Conservation (phyloP, 2,329 filamentous ascomycete genomes). For the Aspergillus clavatus region DNA sequence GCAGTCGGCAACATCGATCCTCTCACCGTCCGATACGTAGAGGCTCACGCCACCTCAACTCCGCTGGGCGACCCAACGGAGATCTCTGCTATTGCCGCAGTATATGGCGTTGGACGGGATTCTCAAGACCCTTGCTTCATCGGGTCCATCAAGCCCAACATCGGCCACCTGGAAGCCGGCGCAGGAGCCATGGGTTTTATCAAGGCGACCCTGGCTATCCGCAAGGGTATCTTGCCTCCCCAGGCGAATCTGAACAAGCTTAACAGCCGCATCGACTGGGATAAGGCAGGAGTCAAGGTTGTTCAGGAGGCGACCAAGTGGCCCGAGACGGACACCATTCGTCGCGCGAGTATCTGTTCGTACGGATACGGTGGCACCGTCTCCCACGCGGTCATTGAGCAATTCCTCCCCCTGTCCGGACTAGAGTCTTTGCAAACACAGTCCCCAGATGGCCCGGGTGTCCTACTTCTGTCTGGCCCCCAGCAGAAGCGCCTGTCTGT, state of each 20-base stretch:
- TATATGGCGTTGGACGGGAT: constrained; percentile 10
- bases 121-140: constrained; percentile 11
- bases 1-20: constrained; percentile 21
- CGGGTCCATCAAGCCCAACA: constrained; percentile 26
- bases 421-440: too few relatives aligned
- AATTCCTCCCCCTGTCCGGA: background rate
- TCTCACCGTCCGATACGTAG: constrained; percentile 30
- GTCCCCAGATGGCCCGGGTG: too few relatives aligned
- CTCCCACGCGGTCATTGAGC: constrained; percentile 19
- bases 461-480: too few relatives aligned
- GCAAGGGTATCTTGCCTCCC: constrained; percentile 24
- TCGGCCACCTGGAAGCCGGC: constrained; percentile 24
- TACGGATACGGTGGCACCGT: constrained; percentile 20
- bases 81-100: constrained; percentile 18
- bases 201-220: constrained; percentile 22
- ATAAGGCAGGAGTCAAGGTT: constrained; percentile 14
- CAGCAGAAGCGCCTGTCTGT: too few relatives aligned
- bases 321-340: constrained; percentile 9
- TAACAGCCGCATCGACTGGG: constrained; percentile 19
- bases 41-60: constrained; percentile 41
- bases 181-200: constrained; percentile 26
- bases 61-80: constrained; percentile 26
- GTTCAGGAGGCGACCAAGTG: constrained; percentile 11
- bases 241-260: constrained; percentile 21
- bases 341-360: constrained; percentile 20